Conservation (phyloP, 139 green algal genomes). For the Microglena sp. region DNA sequence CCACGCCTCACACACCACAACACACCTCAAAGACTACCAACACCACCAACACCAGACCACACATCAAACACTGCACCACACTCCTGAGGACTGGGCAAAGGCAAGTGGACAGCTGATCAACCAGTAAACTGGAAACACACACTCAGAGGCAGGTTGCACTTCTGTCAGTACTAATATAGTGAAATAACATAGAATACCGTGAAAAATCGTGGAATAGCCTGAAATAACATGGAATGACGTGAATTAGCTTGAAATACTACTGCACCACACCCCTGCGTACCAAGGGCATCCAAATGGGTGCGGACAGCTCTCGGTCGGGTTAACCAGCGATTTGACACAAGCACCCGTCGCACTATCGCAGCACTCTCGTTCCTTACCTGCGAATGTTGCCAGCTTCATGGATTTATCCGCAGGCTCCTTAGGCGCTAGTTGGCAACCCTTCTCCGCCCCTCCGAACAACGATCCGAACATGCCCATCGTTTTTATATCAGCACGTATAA, state of each 20-base stretch:
- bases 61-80: no score
- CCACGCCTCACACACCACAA: no score
- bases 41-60: no score
- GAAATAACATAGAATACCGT: background rate
- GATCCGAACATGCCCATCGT: background rate
- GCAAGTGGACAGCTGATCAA: no score
- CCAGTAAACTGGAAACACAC: background rate
- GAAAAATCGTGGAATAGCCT: no score
- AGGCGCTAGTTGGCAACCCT: background rate
- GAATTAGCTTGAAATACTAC: no score
- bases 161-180: background rate
- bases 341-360: background rate
- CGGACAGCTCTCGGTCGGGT: no score
- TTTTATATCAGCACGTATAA: constrained; percentile 1
- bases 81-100: no score
- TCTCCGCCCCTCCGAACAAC: background rate
- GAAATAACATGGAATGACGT: no score
- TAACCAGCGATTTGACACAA: no score
- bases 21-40: no score
- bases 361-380: background rate
- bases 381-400: constrained; percentile 9
- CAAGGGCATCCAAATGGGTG: background rate
- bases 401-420: constrained; percentile 4
- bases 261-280: no score
- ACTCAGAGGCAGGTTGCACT: background rate